phyloP scores from a whole-genome alignment of 2,329 filamentous ascomycete genomes.

The Colletotrichum sp. region DNA sequence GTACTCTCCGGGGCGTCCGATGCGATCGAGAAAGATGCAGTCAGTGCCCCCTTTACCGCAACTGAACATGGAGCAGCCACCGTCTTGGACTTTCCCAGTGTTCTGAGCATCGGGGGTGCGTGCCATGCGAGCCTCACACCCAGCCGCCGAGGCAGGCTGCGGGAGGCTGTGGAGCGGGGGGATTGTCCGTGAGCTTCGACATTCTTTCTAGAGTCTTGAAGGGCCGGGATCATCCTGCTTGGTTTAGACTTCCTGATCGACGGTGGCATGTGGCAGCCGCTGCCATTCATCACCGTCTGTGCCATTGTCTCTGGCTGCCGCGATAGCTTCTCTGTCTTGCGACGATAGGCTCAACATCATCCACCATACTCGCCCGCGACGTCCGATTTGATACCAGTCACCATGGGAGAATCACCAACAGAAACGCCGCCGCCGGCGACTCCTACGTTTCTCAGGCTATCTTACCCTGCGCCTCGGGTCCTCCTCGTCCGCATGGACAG shows the following conservation, averaged over 20 bases:
- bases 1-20: too few relatives aligned
- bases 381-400: neutral
- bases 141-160: neutral
- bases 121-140: neutral
- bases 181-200: neutral
- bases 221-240: neutral
- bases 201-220: neutral
- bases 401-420: constrained; percentile 25
- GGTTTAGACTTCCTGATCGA: neutral
- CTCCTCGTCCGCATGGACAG: constrained; percentile 46
- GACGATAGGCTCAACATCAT: neutral
- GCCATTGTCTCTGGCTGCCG: neutral
- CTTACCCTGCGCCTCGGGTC: constrained; percentile 44
- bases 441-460: constrained; percentile 35
- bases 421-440: constrained; percentile 36
- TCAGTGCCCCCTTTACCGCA: neutral
- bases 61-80: neutral
- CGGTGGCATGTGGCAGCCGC: neutral
- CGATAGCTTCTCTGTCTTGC: neutral
- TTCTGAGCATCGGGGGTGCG: neutral
- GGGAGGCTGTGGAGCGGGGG: neutral
- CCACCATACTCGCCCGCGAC: neutral
- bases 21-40: too few relatives aligned
- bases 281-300: neutral
- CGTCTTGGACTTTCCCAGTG: neutral